Evolutionary conservation across 164 flowering plant species (phyloP).

Genomic region (Nelumbo lutea): DNA sequence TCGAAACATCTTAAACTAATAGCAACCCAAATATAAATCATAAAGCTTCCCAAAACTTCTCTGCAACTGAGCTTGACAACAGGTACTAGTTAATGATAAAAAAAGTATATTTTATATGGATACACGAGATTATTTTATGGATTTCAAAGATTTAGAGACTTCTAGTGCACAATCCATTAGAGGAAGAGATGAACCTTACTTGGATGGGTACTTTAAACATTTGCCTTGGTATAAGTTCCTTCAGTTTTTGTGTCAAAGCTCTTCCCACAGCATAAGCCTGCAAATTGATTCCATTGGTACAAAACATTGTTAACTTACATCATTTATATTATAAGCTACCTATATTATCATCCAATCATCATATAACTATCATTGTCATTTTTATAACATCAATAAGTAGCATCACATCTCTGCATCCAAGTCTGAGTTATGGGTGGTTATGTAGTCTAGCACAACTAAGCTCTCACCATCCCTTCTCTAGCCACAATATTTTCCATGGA

Average conservation of each 20-base stretch:
- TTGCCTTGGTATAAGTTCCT: slow-evolving; percentile 97
- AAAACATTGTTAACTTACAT: neutral
- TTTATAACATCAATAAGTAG: too few relatives aligned
- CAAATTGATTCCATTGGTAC: slow-evolving; percentile 10
- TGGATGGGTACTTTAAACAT: slow-evolving; percentile 99
- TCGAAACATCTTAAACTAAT: too few relatives aligned
- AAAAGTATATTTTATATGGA: neutral
- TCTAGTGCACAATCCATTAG: neutral
- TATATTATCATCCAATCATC: neutral
- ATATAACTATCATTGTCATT: too few relatives aligned
- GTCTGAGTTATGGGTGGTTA: too few relatives aligned
- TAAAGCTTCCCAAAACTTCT: too few relatives aligned
- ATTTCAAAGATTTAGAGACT: neutral
- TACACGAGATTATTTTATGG: neutral
- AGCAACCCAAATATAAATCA: too few relatives aligned
- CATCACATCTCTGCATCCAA: too few relatives aligned
- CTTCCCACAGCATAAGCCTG: slow-evolving; percentile 93
- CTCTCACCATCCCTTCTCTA: too few relatives aligned
- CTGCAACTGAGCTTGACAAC: too few relatives aligned
- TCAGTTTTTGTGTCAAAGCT: slow-evolving; percentile 87
- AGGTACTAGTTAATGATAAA: neutral
- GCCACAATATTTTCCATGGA: too few relatives aligned
- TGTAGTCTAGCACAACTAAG: too few relatives aligned
- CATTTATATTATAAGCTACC: neutral
- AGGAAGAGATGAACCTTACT: slow-evolving; percentile 36